Base-by-base conservation (phyloP, 2,329 filamentous ascomycete genomes). In the Pezicula radicicola region DNA sequence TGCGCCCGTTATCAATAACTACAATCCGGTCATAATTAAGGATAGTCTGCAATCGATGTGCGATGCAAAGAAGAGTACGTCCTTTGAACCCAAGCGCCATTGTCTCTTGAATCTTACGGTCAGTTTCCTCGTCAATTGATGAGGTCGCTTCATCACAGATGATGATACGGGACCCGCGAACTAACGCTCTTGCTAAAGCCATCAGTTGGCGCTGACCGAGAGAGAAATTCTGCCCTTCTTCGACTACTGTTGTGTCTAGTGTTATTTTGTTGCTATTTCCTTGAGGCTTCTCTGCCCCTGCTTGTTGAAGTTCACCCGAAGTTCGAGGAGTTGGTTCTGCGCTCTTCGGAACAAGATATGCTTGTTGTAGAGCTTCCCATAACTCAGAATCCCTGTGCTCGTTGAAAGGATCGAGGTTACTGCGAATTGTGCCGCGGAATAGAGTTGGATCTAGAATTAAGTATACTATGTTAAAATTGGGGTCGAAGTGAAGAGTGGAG, bases 91-190 rank as follows among this genome's bases (percentile, higher is more conserved):
- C 92, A 1, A 81, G 79, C 0, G 89, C 87, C 70, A 97, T 97
- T 3, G 92, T 96, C 50, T 77, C 76, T 70, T 97, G 93, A 66
- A 97, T 96, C 79, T 94, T 95, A 70, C 90, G 87, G 67, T 99
- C 94, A 3, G 93, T 97, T 66, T 97, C 93, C 77, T 97, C 94
- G 70, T 97, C 93, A 8, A 97, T 92, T 0, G 84, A 89, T 1
- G 87, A 91, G 0, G 94, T 99, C 1, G 94, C 94, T 71, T 99
- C 94, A 73, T 99, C 94, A 70, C 93, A 97, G 47, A 99, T 86
- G 62, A 97, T 97, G 71, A 97, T 97, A 61, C 88, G 90, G 1
- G 87, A 88, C 39, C 87, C 84, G 36, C 93, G 85, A 4, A 97
- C 93, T 2, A 99, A 81, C 0, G 94, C 94, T 1, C 94, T 85